Percentiles rank a stretch among this genome's conserved stretches.
Conservation (phyloP, 1,139 yeast species). For the Candida dubliniensis region DNA sequence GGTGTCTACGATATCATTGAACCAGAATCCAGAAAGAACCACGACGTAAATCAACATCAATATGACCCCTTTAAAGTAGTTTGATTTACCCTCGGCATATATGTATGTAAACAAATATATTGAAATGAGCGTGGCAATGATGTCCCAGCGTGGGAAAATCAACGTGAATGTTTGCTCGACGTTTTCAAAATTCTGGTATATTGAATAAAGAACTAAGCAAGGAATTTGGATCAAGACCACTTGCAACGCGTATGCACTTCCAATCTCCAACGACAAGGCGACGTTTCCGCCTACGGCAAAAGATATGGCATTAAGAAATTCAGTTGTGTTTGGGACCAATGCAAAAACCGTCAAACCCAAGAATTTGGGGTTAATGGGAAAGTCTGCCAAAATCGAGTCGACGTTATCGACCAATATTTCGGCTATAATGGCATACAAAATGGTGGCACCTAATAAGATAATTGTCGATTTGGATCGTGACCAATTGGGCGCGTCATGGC, state of each 20-base stretch:
- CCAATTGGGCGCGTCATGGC: conserved; percentile 99
- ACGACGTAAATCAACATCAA: conserved; percentile 77
- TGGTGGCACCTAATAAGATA: conserved; percentile 81
- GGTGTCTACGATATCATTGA: conserved; percentile 46
- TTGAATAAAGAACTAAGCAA: conserved; percentile 77
- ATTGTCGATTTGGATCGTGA: conserved; percentile 80
- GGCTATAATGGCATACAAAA: conserved; percentile 89
- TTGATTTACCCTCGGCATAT: conserved; percentile 95
- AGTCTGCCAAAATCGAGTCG: conserved; percentile 76
- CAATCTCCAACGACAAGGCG: conserved; percentile 95
- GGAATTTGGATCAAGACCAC: conserved; percentile 96
- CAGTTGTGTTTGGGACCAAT: conserved; percentile 94
- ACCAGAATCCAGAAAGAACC: conserved; percentile 79
- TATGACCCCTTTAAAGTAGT: conserved; percentile 93
- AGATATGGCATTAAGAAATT: conserved; percentile 93
- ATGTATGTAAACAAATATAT: conserved; percentile 89
- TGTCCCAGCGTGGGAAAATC: conserved; percentile 95
- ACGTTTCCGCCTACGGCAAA: conserved; percentile 96
- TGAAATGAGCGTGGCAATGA: conserved; percentile 80
- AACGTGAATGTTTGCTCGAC: conserved; percentile 68
- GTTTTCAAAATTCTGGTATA: conserved; percentile 38
- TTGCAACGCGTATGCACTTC: conserved; percentile 95
- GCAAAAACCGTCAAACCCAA: conserved; percentile 94
- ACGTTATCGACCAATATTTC: conserved; percentile 94
- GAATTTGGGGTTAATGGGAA: conserved; percentile 83